Base-by-base conservation (phyloP, 1,284 basidiomycete genomes). In the Anthracocystis panici-leucophaei region DNA sequence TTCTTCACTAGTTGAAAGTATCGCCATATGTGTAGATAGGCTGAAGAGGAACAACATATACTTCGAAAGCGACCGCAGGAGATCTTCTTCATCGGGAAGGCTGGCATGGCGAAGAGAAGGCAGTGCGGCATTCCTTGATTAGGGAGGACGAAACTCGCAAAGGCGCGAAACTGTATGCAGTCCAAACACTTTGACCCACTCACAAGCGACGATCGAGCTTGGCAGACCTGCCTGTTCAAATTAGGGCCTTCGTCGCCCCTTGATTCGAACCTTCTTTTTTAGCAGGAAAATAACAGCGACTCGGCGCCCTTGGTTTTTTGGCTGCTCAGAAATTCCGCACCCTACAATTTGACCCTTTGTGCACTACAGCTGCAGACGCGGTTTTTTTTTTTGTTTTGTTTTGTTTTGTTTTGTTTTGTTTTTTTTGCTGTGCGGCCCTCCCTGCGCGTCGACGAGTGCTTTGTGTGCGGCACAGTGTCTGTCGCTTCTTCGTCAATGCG, bases 191-290 rank as follows among this genome's bases (percentile, higher is more conserved):
- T 18, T 14, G 46, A 38, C 35, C 14, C 27, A 9, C 2, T 31
- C 3, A 4, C 21, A 41, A 40, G 3, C 7, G 23, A 11, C 1
- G 23, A 20, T 16, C 23, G 44, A 9, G 8, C 8, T 46, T 42
- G 11, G 35, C 35, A 38, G 12, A 38, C 35, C 41, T 3, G 12
- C 5, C 33, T 16, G 10, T 2, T 14, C 12, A 8, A 49, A 40
- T 52, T 64, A 27, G 25, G 49, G 65, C 42, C 59, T 62, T 68
- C 65, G 65, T 62, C 51, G 65, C 59, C 65, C 10, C 12, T 46
- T n/a, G 35, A 42, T 14, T 5, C 40, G 61, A 53, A n/a, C 44
- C 44, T 27, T 1, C 11, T 2, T 46, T 27, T 18, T 18, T 16
- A 2, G 35, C 14, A 3, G 35, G 14, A 38, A 38, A 38, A 16